Evolutionary conservation across 495 filamentous ascomycete genomes (phyloP).

Genomic region (Cercophora scortea): DNA sequence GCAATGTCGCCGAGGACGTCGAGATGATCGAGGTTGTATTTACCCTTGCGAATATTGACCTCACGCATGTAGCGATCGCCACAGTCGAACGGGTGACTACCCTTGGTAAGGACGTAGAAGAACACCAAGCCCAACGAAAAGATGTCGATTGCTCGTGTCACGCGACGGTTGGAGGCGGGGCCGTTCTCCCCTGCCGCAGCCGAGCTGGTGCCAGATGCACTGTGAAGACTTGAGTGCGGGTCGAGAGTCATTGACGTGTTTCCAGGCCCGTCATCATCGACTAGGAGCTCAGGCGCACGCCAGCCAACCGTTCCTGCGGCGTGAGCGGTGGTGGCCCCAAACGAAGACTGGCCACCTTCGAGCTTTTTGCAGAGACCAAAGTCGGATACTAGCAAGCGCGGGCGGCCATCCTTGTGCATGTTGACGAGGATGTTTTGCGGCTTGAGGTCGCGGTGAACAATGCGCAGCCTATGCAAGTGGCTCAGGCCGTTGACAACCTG

Average conservation of each 20-base stretch:
- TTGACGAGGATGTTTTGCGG: slow-evolving; percentile 91
- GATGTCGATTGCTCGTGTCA: slow-evolving; percentile 91
- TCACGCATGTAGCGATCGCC: slow-evolving; percentile 90
- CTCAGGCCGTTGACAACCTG: slow-evolving; percentile 82
- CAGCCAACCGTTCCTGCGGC: slow-evolving; percentile 91
- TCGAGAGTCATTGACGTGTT: slow-evolving; percentile 18
- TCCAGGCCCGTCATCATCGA: slow-evolving; percentile 57
- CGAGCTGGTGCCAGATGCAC: slow-evolving; percentile 35
- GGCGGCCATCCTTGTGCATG: slow-evolving; percentile 49
- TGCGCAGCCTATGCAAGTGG: slow-evolving; percentile 84
- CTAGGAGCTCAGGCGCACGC: slow-evolving; percentile 88
- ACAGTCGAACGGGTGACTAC: slow-evolving; percentile 90
- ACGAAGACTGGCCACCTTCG: slow-evolving; percentile 91
- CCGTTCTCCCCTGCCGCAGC: slow-evolving; percentile 36
- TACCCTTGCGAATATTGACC: slow-evolving; percentile 87
- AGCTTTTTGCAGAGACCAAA: slow-evolving; percentile 97
- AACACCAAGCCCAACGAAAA: slow-evolving; percentile 95
- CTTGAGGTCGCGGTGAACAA: slow-evolving; percentile 95
- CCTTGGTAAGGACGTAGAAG: slow-evolving; percentile 88
- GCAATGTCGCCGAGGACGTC: slow-evolving; percentile 70
- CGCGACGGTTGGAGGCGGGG: slow-evolving; percentile 49
- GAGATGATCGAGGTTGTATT: slow-evolving; percentile 64
- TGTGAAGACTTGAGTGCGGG: slow-evolving; percentile 33
- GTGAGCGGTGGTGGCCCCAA: slow-evolving; percentile 87
- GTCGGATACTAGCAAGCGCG: slow-evolving; percentile 87